phyloP scores from a whole-genome alignment of 2,329 filamentous ascomycete genomes.

The Orbilia oligospora region DNA sequence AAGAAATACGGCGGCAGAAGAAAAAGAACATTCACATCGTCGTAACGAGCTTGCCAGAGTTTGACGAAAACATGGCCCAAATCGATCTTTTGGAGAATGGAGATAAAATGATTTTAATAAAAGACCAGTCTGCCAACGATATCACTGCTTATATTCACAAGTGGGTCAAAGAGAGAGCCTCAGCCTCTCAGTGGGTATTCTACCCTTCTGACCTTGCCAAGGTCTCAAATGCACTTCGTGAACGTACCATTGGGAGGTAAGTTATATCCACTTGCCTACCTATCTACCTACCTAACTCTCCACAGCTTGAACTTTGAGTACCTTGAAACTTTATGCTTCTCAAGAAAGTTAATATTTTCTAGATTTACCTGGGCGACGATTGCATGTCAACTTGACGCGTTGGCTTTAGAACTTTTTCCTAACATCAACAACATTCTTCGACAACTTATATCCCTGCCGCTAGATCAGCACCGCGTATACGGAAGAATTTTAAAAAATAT shows the following conservation, averaged over 20 bases:
- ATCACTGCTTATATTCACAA: neutral
- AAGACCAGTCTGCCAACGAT: neutral
- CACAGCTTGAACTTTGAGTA: neutral
- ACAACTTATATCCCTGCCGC: conserved; percentile 60
- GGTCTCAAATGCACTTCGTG: conserved; percentile 1
- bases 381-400: conserved; percentile 64
- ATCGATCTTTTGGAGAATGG: neutral
- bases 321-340: neutral
- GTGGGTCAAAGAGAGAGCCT: conserved; percentile 59
- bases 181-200: conserved; percentile 63
- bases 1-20: neutral
- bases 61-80: neutral
- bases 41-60: neutral
- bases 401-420: conserved; percentile 61
- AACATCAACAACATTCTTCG: conserved; percentile 25
- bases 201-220: conserved; percentile 46
- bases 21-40: neutral
- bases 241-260: conserved; percentile 65
- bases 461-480: conserved; percentile 62
- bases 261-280: too few relatives aligned
- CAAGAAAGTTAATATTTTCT: conserved; percentile 13
- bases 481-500: conserved; percentile 63
- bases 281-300: neutral
- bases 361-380: conserved; percentile 64
- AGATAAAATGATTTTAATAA: neutral